These are phyloP conservation scores for Melaleuca quinquenervia DNA, from an alignment of 345 rosid species.

Conservation along the genomic window DNA sequence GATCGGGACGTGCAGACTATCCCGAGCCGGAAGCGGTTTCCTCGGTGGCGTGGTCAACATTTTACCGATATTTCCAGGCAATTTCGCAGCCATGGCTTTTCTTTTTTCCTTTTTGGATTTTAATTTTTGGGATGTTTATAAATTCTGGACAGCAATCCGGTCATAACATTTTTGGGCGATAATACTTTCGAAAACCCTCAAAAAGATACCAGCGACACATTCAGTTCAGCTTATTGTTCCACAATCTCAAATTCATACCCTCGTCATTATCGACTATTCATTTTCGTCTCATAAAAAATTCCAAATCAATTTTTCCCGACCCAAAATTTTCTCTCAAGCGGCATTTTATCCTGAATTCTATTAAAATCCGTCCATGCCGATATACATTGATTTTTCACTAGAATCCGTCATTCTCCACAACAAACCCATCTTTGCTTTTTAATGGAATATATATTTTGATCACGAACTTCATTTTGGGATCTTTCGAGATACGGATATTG, in stretches of 20 bases:
- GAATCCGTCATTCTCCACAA: too few species aligned
- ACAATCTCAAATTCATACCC: background rate
- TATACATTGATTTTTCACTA: too few species aligned
- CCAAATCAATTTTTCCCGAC: too few species aligned
- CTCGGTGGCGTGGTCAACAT: background rate
- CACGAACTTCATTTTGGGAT: accelerated
- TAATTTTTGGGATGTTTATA: background rate
- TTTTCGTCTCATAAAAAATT: too few species aligned
- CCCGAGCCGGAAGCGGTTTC: background rate
- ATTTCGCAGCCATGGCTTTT: background rate
- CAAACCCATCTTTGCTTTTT: background rate
- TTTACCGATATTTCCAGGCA: background rate
- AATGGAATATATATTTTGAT: background rate
- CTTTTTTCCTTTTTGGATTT: background rate
- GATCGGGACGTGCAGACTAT: background rate
- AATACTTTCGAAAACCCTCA: too few species aligned
- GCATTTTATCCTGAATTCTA: too few species aligned
- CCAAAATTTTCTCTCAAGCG: too few species aligned
- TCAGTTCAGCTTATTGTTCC: too few species aligned
- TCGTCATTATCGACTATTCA: accelerated
- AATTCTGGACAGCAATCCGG: background rate
- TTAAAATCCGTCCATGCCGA: too few species aligned
- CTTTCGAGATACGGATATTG: background rate
- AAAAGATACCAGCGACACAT: background rate
- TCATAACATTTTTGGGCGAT: background rate